These are phyloP conservation scores for Magnaporthiopsis rhizophila DNA, from an alignment of 2,329 filamentous ascomycete species.

Conservation along the genomic window DNA sequence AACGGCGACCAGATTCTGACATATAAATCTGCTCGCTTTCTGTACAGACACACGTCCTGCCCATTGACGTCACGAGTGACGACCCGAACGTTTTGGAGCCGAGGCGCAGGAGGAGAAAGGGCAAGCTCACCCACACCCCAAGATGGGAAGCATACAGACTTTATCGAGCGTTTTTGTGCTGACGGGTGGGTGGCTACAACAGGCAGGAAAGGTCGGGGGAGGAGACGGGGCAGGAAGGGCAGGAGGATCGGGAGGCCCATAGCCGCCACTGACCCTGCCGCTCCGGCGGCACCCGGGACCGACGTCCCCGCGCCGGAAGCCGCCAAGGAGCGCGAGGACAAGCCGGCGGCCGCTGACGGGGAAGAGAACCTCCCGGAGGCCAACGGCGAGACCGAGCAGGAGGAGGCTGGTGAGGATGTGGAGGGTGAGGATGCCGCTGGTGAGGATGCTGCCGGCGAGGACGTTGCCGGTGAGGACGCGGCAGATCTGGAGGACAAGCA, in stretches of 20 bases:
- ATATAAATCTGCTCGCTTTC: background rate
- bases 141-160: too few species aligned
- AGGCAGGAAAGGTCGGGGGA: background rate
- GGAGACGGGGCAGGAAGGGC: too few species aligned
- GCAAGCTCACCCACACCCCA: too few species aligned
- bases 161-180: background rate
- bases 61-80: background rate
- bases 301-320: too few species aligned
- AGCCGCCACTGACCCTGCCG: too few species aligned
- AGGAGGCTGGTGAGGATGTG: background rate
- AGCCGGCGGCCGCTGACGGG: too few species aligned
- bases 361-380: too few species aligned
- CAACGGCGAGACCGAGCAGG: too few species aligned
- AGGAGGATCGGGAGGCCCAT: too few species aligned
- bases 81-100: slow-evolving; percentile 3
- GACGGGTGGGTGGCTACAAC: background rate
- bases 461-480: background rate
- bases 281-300: too few species aligned
- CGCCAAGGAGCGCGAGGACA: too few species aligned
- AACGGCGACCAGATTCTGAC: background rate
- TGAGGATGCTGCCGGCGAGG: background rate
- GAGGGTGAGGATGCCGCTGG: background rate
- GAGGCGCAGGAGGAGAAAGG: background rate
- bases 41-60: background rate
- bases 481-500: background rate